phyloP scores from a whole-genome alignment of 1,139 yeast species.

The Debaryomycetaceae sp. region DNA sequence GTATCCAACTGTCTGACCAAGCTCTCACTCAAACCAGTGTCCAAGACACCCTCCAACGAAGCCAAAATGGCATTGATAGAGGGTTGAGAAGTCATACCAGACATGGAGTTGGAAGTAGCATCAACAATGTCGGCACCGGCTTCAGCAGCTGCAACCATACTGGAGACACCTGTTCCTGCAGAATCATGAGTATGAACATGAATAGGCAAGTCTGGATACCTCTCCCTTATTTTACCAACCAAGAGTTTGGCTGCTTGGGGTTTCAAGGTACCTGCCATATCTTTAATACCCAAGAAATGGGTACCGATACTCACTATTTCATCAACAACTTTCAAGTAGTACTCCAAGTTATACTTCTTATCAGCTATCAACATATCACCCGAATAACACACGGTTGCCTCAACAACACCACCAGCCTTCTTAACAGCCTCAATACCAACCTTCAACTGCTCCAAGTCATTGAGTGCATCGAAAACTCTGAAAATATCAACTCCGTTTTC shows the following conservation, averaged over 20 bases:
- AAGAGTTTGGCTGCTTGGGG: slow-evolving; percentile 88
- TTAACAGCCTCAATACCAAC: slow-evolving; percentile 98
- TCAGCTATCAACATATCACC: slow-evolving; percentile 97
- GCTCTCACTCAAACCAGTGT: slow-evolving; percentile 66
- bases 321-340: slow-evolving; percentile 80
- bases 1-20: slow-evolving; percentile 80
- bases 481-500: slow-evolving; percentile 95
- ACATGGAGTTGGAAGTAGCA: slow-evolving; percentile 95
- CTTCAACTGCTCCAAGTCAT: slow-evolving; percentile 91
- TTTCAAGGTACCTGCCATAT: slow-evolving; percentile 98
- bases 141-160: slow-evolving; percentile 89
- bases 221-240: slow-evolving; percentile 75
- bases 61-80: slow-evolving; percentile 91
- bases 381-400: slow-evolving; percentile 96
- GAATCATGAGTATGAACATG: slow-evolving; percentile 99
- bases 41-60: slow-evolving; percentile 81
- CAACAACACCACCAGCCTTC: slow-evolving; percentile 98
- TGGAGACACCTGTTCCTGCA: slow-evolving; percentile 98
- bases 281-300: slow-evolving; percentile 94
- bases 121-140: slow-evolving; percentile 99
- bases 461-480: slow-evolving; percentile 96
- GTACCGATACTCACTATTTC: slow-evolving; percentile 91
- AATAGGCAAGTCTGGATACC: slow-evolving; percentile 90
- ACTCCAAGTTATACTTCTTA: slow-evolving; percentile 91
- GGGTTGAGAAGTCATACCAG: slow-evolving; percentile 98